Base-by-base conservation (phyloP, 352 stramenopile genomes). In the Phytopythium montanum region DNA sequence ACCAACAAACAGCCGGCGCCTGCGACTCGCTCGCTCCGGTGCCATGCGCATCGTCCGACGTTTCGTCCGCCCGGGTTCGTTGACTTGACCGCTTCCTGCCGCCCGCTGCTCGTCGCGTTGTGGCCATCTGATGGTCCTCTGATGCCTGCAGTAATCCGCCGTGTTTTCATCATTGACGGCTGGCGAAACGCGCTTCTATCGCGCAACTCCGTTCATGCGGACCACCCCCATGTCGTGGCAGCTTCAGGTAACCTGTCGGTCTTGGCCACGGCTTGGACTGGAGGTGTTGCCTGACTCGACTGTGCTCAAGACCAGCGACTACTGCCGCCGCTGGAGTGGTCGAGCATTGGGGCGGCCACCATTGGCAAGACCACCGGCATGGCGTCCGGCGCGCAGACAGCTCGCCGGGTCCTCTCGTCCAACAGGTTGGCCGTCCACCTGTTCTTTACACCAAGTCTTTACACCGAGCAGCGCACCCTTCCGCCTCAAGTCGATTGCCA, bases 141-240 rank as follows among this genome's bases (percentile, higher is more conserved):
- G 1, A 21, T 18, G 38, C 38, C n/a, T n/a, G 31, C 31, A 36
- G 49, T 56, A 56, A 56, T 25, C 31, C 26, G 4, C 50, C 9
- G 19, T 56, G 50, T 56, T 56, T 56, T 45, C 50, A 56, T 56
- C 50, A 56, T 56, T 33, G 5, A 14, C 45, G 8, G 13, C 4
- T 19, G 26, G 10, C 26, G 45, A n/a, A n/a, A 19, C 50, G 50
- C 50, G 31, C 45, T 56, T 56, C 50, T 56, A n/a, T 44, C 28
- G 28, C 39, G 21, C 39, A 10, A 42, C 26, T 5, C 10, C 26
- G n/a, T n/a, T n/a, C n/a, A n/a, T n/a, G n/a, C n/a, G n/a, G n/a
- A n/a, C n/a, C n/a, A n/a, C n/a, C n/a, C n/a, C n/a, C n/a, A n/a
- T n/a, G n/a, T n/a, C n/a, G n/a, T n/a, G n/a, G n/a, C n/a, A n/a